Percentiles rank a stretch among this genome's conserved stretches.
phyloP scores from a whole-genome alignment of 1,284 basidiomycete genomes.

The Malassezia obtusa region DNA sequence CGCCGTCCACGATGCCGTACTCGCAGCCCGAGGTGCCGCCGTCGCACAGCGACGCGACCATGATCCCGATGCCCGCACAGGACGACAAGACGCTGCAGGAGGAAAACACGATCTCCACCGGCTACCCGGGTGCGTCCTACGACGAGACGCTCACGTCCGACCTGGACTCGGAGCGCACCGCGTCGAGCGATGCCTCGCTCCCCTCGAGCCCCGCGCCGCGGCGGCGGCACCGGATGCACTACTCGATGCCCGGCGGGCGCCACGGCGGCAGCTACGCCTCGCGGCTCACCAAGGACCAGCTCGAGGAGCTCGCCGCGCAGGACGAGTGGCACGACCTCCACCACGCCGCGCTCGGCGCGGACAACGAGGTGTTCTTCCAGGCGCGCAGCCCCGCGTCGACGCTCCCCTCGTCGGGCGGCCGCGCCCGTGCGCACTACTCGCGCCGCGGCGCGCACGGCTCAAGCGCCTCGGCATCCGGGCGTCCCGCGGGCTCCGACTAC shows the following conservation, averaged over 20 bases:
- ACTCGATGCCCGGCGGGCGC: background rate
- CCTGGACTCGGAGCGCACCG: background rate
- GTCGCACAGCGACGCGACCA: background rate
- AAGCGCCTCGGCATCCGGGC: background rate
- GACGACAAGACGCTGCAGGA: background rate
- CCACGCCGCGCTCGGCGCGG: background rate
- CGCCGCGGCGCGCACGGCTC: slow-evolving; percentile 1
- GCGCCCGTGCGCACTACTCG: background rate
- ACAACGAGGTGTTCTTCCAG: background rate
- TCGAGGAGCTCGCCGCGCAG: slow-evolving; percentile 2
- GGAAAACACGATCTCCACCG: background rate
- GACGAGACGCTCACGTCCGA: background rate
- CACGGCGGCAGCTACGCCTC: background rate
- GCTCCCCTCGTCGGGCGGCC: background rate
- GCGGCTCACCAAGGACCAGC: background rate
- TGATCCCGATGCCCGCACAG: background rate
- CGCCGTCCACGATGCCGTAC: background rate
- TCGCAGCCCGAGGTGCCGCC: background rate
- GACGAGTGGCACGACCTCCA: slow-evolving; percentile 6
- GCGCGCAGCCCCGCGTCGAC: background rate
- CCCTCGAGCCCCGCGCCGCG: background rate
- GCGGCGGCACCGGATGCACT: background rate
- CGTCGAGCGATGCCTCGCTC: background rate
- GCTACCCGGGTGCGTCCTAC: background rate
- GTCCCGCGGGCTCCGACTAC: too few relatives aligned